Conservation (phyloP, 345 rosid species). For the Pseudoturritis turrita region DNA sequence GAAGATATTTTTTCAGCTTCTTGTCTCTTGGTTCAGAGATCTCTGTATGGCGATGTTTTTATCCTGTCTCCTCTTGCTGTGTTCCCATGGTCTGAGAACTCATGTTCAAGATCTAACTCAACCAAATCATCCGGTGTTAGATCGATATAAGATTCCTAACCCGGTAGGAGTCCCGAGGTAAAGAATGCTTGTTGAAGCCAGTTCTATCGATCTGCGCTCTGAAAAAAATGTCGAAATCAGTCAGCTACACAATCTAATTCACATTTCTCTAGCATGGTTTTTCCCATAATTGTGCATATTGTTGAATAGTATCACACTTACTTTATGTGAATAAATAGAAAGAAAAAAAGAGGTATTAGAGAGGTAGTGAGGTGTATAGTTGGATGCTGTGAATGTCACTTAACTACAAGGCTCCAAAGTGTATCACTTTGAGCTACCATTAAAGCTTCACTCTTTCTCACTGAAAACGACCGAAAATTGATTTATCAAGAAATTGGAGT, state of each 20-base stretch:
- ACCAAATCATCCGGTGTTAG: too few species aligned
- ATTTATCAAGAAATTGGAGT: not conserved
- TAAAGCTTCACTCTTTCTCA: constrained; percentile 1
- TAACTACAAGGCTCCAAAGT: not conserved
- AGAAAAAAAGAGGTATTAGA: not conserved
- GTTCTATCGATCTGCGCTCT: not conserved
- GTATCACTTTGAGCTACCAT: not conserved
- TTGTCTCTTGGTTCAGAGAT: not conserved
- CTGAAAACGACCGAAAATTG: constrained; percentile 10
- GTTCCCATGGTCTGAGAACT: not conserved
- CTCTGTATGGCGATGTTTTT: not conserved
- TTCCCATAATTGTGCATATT: not conserved
- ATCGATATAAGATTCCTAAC: too few species aligned
- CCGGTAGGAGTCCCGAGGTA: not conserved
- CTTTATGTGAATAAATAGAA: not conserved
- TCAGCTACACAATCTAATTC: not conserved
- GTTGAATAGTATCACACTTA: not conserved
- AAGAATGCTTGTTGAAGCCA: not conserved
- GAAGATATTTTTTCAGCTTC: not conserved
- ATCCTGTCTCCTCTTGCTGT: not conserved
- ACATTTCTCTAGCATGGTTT: not conserved
- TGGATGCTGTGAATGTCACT: not conserved
- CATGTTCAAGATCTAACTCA: not conserved
- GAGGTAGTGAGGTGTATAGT: not conserved
- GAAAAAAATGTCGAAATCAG: not conserved